Evolutionary conservation across 495 filamentous ascomycete species (phyloP).

Genomic region (Hypoxylon subgilvum): DNA sequence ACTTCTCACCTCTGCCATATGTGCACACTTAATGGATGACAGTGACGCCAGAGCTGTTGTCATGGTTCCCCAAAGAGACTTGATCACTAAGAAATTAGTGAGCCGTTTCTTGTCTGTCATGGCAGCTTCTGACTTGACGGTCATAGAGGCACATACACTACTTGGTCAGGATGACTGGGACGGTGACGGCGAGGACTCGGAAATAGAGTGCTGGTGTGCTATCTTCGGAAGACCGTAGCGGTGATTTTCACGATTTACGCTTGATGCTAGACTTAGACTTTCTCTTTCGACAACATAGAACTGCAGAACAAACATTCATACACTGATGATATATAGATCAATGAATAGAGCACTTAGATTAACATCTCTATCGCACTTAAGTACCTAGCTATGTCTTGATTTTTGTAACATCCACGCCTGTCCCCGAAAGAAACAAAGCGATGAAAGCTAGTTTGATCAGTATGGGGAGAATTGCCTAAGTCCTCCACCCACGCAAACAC

Average conservation of each 20-base stretch:
- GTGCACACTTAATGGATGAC: slow-evolving; percentile 44
- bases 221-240: slow-evolving; percentile 44
- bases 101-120: slow-evolving; percentile 38
- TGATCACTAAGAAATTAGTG: slow-evolving; percentile 45
- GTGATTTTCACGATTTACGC: not conserved
- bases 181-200: slow-evolving; percentile 42
- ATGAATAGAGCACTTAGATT: not conserved
- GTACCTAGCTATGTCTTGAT: no score
- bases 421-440: no score
- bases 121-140: slow-evolving; percentile 34
- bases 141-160: slow-evolving; percentile 44
- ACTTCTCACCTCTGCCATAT: slow-evolving; percentile 50
- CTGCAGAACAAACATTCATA: not conserved
- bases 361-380: no score
- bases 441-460: no score
- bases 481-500: no score
- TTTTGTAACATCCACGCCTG: no score
- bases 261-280: not conserved
- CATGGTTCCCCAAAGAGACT: slow-evolving; percentile 55
- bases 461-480: no score
- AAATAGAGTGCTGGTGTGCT: slow-evolving; percentile 55
- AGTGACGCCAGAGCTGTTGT: slow-evolving; percentile 47
- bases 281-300: not conserved
- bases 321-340: not conserved
- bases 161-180: slow-evolving; percentile 56